Conservation (phyloP, 1,284 basidiomycete species). For the Boletus semigastroideus region DNA sequence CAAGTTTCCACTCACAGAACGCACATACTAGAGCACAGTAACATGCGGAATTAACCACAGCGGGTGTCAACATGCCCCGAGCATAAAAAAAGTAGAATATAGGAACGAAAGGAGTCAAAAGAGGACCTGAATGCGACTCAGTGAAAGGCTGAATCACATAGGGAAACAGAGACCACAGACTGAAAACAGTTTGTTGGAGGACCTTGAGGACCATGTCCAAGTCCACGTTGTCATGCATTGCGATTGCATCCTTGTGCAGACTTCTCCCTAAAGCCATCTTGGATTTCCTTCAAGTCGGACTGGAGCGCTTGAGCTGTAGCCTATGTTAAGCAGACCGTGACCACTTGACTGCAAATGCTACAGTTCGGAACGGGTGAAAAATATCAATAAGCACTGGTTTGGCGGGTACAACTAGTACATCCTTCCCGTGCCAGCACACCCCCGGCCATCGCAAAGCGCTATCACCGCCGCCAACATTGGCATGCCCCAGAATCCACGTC, state of each 20-base stretch:
- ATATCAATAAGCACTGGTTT: no score
- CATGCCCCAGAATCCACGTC: no score
- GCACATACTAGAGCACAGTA: constrained; percentile 58
- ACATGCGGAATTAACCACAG: constrained; percentile 47
- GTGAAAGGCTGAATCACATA: neutral
- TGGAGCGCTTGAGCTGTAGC: neutral
- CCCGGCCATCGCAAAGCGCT: no score
- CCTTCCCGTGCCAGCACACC: no score
- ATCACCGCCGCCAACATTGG: no score
- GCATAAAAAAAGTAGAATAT: constrained; percentile 75
- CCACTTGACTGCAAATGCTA: neutral
- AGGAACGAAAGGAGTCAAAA: constrained; percentile 77
- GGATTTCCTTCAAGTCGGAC: neutral
- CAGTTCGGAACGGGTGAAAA: no score
- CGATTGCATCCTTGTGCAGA: constrained; percentile 4
- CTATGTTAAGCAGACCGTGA: neutral
- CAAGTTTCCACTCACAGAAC: constrained; percentile 55
- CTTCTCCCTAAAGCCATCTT: constrained; percentile 9
- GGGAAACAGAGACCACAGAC: constrained; percentile 41
- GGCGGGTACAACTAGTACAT: no score
- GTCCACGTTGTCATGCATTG: constrained; percentile 62
- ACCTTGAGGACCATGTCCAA: constrained; percentile 77
- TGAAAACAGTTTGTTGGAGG: constrained; percentile 72
- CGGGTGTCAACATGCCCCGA: constrained; percentile 47
- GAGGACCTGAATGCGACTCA: constrained; percentile 56